Base-by-base conservation (phyloP, 441 rosid species). In the Brassica balearica region DNA sequence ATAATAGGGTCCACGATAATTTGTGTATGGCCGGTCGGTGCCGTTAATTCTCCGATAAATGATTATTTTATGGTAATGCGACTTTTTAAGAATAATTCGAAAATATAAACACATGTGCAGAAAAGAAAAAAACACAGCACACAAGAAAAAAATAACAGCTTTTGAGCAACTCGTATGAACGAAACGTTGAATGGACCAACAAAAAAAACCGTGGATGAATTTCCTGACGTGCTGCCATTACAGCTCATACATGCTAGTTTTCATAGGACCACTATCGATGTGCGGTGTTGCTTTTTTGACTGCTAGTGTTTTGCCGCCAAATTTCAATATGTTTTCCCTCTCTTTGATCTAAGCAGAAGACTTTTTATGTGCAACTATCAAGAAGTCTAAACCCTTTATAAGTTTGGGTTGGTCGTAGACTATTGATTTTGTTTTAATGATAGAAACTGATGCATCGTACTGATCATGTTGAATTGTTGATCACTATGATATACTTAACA, bases 1-100 rank as follows among this genome's bases (percentile, higher is more conserved):
- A 55, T 55, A 71, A 67, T n/a, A 43, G 48, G 83, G 81, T 67
- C 74, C 84, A 53, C 66, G 3, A 4, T 27, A 58, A 32, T 43
- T 81, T 73, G 84, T 80, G 63, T 62, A 6, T 43, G 73, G 64
- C 17, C 79, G 66, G 60, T 17, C 60, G 60, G 60, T 55, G 60
- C 60, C 10, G 60, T 55, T 55, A 55, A 55, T 55, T 55, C 9
- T 55, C 60, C 9, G 60, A 55, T 55, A 55, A 55, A 55, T 55
- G 8, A 55, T 55, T 53, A 53, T 2, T 53, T 55, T 6, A 15
- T 55, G 9, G 8, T 55, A 55, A 55, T 55, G 10, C 22, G 60
- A 55, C 60, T 2, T 55, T 51, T 15, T 15, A 55, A 55, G 10
- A 55, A 55, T 55, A 55, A 55, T 55, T 55, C 60, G 23, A 55